Base-by-base conservation (phyloP, 331 rosid species). In the Acacia concinna region DNA sequence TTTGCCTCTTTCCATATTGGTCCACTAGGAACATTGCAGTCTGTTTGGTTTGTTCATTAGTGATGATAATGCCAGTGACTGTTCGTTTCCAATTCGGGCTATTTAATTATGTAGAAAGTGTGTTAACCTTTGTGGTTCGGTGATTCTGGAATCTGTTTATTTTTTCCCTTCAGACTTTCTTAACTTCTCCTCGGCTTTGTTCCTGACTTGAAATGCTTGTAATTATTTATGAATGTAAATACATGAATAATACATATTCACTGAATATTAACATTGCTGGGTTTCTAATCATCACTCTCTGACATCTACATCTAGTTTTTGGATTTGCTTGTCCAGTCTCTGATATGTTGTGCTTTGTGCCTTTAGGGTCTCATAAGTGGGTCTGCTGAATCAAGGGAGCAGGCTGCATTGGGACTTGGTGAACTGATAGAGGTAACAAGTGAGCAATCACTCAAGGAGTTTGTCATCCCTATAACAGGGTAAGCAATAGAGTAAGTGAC, bases 361-460 rank as follows among this genome's bases (percentile, higher is more conserved):
- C 60, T 59, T 34, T 82, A 93, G 98, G 99, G 99, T 77, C 88
- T 96, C 28, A 93, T 89, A 68, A 90, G 93, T 71, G 99, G 99
- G 66, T 96, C 99, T 79, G 89, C 99, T 69, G 99, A 96, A 85
- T 78, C 91, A 79, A 89, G 99, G 87, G 98, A 96, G 89, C 99
- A 96, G 80, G 94, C 99, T 14, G 97, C 99, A 64, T 74, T 90
- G 84, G 99, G 99, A 76, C 98, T 96, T 57, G 99, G 99, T 20
- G 98, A 96, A 81, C 82, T 93, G 88, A 90, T 96, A 76, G 99
- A 96, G 80, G 96, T 96, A 81, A 93, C 99, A 73, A 91, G 97
- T 75, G 99, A 93, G 78, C 85, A 90, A 82, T 86, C 97, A 13
- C 86, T 93, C 73, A 96, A 85, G 88, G 99, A 84, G 64, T 93